Conservation (phyloP, 1,284 basidiomycete genomes). For the Stygiomarasmius scandens region DNA sequence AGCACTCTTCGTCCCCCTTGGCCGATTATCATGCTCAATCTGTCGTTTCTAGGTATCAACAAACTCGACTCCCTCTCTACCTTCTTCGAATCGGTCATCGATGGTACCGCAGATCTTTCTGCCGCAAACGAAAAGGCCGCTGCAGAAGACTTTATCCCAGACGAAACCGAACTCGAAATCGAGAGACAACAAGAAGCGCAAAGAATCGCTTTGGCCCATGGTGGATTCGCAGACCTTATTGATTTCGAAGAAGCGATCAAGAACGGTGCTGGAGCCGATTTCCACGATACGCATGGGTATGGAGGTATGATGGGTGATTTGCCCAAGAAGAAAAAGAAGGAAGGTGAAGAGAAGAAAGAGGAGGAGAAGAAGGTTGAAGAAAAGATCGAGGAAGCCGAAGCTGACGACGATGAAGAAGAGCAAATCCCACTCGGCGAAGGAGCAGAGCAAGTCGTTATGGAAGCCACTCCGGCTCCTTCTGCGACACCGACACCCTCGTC, state of each 20-base stretch:
- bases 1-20: conserved; percentile 4
- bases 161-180: conserved; percentile 48
- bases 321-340: conserved; percentile 16
- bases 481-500: background rate
- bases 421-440: background rate
- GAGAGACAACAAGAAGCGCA: conserved; percentile 54
- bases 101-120: conserved; percentile 62
- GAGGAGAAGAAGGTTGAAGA: background rate
- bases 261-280: conserved; percentile 45
- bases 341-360: background rate
- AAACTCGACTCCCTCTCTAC: conserved; percentile 68
- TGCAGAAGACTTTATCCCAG: conserved; percentile 42
- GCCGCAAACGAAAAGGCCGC: conserved; percentile 40
- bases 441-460: conserved; percentile 5
- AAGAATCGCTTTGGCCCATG: conserved; percentile 52
- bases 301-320: conserved; percentile 46
- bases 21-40: too few species aligned
- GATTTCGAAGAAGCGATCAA: conserved; percentile 56
- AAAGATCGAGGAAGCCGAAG: background rate
- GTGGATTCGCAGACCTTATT: conserved; percentile 50
- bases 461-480: background rate
- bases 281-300: conserved; percentile 46
- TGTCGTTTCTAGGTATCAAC: conserved; percentile 62
- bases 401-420: background rate
- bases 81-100: conserved; percentile 69